Evolutionary conservation across 768 basidiomycete genomes (phyloP), one percentile per base, ranked within the genome.

Genomic region (Mycena amicta): DNA sequence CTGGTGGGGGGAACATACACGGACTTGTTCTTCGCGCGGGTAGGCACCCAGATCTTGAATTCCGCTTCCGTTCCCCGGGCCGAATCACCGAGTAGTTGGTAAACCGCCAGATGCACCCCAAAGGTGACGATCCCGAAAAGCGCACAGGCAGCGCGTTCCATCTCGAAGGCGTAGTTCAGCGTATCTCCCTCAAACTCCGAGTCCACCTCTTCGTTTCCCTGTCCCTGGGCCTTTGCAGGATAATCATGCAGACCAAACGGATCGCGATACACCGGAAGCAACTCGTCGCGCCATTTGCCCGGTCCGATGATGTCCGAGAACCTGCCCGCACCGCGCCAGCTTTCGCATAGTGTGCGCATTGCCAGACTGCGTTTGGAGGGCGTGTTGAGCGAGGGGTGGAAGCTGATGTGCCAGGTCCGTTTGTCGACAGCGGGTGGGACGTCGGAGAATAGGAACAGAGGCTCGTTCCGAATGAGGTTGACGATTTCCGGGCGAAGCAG

Each of bases 81-180:
- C 3, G 64, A 69, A n/a, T n/a, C n/a, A n/a, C n/a, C n/a, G n/a
- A n/a, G n/a, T 61, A 82, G 79, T 41, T 83, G 80, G 68, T 85
- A 92, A 53, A 87, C 83, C 20, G 84, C 91, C 86, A 95, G 84
- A 71, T 98, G 97, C 2, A 96, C 90, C 0, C 97, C 96, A 65
- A 91, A 95, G 0, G 95, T 97, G 52, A 92, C 81, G 5, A 95
- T 72, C 3, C 96, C 95, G 66, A 98, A 98, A 29, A 98, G 74
- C 0, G 89, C 83, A 70, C 92, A 93, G 2, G 93, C 94, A 1
- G 92, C 80, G 39, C 96, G 83, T 71, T 98, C 97, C 82, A 98
- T 83, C 70, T 87, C 83, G 71, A 98, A 97, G 22, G 84, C 91
- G 57, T 81, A 90, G 70, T 93, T 92, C n/a, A 77, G 62, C 15